Base-by-base conservation (phyloP, 2,329 filamentous ascomycete genomes). In the Colletotrichum sp. region DNA sequence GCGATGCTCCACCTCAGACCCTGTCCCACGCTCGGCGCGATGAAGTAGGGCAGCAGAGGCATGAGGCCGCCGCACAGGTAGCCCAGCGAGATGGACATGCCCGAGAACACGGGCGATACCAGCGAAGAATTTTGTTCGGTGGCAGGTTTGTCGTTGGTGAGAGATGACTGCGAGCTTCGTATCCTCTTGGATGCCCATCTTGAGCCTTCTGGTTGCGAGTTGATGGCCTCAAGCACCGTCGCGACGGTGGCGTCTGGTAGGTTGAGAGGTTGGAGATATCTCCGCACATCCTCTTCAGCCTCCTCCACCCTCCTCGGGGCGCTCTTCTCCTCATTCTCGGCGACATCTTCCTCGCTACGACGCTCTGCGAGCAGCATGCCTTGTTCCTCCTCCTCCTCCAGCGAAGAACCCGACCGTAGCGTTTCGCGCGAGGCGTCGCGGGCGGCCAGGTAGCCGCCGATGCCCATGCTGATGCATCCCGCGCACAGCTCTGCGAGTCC, bases 401-500 rank as follows among this genome's bases (percentile, higher is more conserved):
- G 12, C 3, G 59, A 81, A 78, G 15, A 4, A 5, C 1, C 80
- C 78, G 2, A 13, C 5, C 2, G 59, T 52, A 0, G 44, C 4
- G 63, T 3, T 12, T 76, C 52, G 10, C 77, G 79, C 30, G 81
- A 52, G 16, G 85, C 83, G 52, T 80, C 89, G 80, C 81, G 85
- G 70, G 92, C 92, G 2, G 92, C 91, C 2, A 95, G 85, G 80
- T 93, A 95, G 15, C 92, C 93, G 21, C 93, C 92, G 16, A 95
- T 88, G 4, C 93, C 93, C 93, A 95, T 95, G 62, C 91, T 93
- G 76, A 95, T 94, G 63, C 92, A 91, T 4, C 94, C 93, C 0
- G 93, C 92, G 76, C 93, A 93, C 52, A 95, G 87, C 82, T 95
- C 93, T 1, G 93, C 93, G 32, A 94, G 84, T 1, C 94, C 93